A percentile compares a stretch with the other conserved stretches of the same genome.
Conservation (phyloP, 116 monocot genomes). For the Iris pallida region DNA sequence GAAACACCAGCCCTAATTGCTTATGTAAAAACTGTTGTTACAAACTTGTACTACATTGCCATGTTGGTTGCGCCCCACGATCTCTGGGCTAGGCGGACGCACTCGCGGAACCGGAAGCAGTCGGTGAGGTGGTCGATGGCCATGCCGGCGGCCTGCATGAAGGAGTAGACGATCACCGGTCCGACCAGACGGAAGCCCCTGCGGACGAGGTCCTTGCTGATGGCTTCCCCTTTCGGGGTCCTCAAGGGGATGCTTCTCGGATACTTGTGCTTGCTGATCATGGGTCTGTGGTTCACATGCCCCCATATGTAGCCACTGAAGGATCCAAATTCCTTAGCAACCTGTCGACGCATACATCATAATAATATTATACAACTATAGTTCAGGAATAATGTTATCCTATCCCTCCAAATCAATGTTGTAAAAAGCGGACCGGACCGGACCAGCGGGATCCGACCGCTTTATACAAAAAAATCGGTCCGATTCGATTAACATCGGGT, state of each 20-base stretch:
- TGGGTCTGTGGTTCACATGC: conserved; percentile 62
- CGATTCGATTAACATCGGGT: no score
- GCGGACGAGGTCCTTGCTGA: conserved; percentile 65
- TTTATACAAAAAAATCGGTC: no score
- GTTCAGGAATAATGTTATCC: no score
- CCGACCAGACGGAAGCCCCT: conserved; percentile 71
- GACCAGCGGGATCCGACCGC: no score
- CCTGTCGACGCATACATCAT: conserved; percentile 28
- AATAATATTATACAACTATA: no score
- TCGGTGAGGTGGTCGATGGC: conserved; percentile 55
- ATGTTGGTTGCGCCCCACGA: conserved; percentile 39
- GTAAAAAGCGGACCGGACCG: no score
- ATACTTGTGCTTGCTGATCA: conserved; percentile 48
- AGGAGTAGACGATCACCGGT: conserved; percentile 77
- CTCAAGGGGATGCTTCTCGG: conserved; percentile 46
- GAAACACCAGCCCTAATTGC: no score
- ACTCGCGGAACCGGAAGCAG: conserved; percentile 59
- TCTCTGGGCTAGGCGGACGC: conserved; percentile 34
- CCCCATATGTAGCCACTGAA: conserved; percentile 79
- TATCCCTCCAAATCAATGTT: no score
- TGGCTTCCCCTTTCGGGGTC: conserved; percentile 60
- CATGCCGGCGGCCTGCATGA: conserved; percentile 80
- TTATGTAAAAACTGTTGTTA: no score
- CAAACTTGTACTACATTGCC: neutral
- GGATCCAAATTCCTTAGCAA: conserved; percentile 71